Evolutionary conservation across 805 yeast genomes (phyloP).

Genomic region (Starmerella apicola): DNA sequence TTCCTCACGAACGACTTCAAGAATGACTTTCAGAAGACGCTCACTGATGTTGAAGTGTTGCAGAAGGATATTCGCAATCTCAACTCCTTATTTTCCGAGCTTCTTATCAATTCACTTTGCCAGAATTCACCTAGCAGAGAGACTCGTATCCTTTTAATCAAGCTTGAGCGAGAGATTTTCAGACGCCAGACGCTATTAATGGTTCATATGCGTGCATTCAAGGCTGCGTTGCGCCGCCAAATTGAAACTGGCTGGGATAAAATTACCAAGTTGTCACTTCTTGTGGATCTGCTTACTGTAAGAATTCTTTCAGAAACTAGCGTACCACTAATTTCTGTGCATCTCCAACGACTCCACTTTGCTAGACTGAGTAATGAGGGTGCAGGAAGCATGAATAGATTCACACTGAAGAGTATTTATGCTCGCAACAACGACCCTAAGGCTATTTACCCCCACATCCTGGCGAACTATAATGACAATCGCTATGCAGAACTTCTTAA

Average conservation of each 20-base stretch:
- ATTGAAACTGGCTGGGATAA: conserved; percentile 26
- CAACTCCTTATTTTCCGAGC: conserved; percentile 35
- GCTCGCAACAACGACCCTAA: conserved; percentile 51
- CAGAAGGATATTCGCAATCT: conserved; percentile 39
- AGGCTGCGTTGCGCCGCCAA: conserved; percentile 23
- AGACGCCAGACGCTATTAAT: conserved; percentile 24
- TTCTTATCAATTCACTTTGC: conserved; percentile 8
- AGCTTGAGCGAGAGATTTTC: conserved; percentile 24
- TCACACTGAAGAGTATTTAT: conserved; percentile 50
- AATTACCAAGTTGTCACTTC: conserved; percentile 36
- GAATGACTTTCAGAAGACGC: conserved; percentile 42
- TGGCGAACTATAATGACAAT: conserved; percentile 39
- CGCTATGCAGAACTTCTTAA: not conserved
- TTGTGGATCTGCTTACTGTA: conserved; percentile 57
- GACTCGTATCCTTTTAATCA: conserved; percentile 18
- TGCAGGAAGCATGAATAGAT: conserved; percentile 52
- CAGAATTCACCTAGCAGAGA: conserved; percentile 9
- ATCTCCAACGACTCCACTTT: conserved; percentile 49
- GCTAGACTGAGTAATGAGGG: conserved; percentile 49
- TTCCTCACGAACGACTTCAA: conserved; percentile 54
- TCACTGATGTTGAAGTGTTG: conserved; percentile 35
- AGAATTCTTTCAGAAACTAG: conserved; percentile 53
- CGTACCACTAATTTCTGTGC: conserved; percentile 57
- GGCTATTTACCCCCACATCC: conserved; percentile 56
- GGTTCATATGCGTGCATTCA: conserved; percentile 28